phyloP scores from a whole-genome alignment of 83 land plant species.

The Picea engelmannii region DNA sequence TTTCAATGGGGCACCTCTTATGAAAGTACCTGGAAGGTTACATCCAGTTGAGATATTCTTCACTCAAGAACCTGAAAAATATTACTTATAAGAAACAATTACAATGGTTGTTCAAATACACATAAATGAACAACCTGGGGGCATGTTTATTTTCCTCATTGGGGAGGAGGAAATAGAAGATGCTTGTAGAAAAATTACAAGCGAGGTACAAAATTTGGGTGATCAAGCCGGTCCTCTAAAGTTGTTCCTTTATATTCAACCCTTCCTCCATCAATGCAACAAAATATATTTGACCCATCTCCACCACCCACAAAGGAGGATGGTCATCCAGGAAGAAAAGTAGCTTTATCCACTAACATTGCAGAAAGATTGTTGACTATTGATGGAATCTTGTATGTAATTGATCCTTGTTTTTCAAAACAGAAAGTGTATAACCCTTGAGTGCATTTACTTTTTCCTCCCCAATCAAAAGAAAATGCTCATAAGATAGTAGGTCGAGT shows the following conservation, averaged over 20 bases:
- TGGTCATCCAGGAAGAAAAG: conserved; percentile 37
- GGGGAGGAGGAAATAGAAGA: no score
- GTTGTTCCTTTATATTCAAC: no score
- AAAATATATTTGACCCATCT: conserved; percentile 52
- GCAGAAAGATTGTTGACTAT: conserved; percentile 56
- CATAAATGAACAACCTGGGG: conserved; percentile 21
- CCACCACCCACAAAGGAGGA: conserved; percentile 27
- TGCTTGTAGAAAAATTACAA: no score
- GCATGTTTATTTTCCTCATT: no score
- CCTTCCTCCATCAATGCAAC: conserved; percentile 56
- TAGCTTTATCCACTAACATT: conserved; percentile 56
- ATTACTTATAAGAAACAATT: conserved; percentile 43
- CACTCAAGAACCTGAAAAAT: conserved; percentile 43
- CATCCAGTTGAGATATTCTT: conserved; percentile 34
- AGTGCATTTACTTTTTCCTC: conserved; percentile 47
- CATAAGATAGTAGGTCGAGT: conserved; percentile 62
- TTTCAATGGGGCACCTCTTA: conserved; percentile 89
- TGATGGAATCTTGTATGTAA: conserved; percentile 52
- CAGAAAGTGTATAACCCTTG: conserved; percentile 56
- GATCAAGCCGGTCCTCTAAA: no score
- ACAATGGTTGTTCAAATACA: conserved; percentile 47
- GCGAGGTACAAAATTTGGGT: no score
- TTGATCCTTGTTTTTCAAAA: conserved; percentile 55
- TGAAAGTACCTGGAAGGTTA: no score
- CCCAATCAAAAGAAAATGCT: conserved; percentile 56